Percentiles rank a stretch among this genome's conserved stretches.
Conservation (phyloP, 345 rosid species). For the Dimocarpus longan region DNA sequence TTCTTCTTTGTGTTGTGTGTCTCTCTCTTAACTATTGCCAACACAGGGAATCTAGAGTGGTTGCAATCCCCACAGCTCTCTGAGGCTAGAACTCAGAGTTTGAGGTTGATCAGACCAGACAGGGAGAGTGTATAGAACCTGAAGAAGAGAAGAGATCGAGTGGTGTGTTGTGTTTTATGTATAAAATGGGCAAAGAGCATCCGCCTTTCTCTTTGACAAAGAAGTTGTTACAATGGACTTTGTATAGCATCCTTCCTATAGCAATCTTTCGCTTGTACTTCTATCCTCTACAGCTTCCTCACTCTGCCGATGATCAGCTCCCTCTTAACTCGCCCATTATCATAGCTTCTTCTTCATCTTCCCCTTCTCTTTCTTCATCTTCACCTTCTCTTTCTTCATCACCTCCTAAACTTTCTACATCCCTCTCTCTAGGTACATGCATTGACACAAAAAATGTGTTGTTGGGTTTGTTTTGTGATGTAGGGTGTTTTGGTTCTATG, state of each 20-base stretch:
- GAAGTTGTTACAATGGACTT: conserved; percentile 49
- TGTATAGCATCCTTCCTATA: conserved; percentile 42
- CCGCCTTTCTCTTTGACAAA: conserved; percentile 27
- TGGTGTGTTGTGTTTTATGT: not conserved
- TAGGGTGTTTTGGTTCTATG: not conserved
- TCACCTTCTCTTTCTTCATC: conserved; percentile 12
- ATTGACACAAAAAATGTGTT: not conserved
- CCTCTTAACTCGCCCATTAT: conserved; percentile 15
- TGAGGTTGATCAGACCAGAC: not conserved
- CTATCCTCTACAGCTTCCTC: conserved; percentile 36
- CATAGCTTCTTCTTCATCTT: conserved; percentile 25
- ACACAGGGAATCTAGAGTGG: not conserved
- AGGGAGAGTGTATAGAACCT: not conserved
- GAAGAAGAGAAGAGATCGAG: not conserved
- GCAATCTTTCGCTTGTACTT: conserved; percentile 55
- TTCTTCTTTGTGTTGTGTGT: not conserved
- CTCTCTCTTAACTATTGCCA: not conserved
- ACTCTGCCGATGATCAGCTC: conserved; percentile 26
- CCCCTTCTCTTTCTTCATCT: conserved; percentile 6
- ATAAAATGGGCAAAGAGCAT: conserved; percentile 48
- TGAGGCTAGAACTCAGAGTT: not conserved
- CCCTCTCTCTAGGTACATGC: conserved; percentile 34
- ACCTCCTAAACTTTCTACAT: conserved; percentile 18
- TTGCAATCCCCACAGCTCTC: conserved; percentile 6
- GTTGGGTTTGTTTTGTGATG: not conserved